Conservation (phyloP, 306 rosid species). For the Prunus armeniaca region DNA sequence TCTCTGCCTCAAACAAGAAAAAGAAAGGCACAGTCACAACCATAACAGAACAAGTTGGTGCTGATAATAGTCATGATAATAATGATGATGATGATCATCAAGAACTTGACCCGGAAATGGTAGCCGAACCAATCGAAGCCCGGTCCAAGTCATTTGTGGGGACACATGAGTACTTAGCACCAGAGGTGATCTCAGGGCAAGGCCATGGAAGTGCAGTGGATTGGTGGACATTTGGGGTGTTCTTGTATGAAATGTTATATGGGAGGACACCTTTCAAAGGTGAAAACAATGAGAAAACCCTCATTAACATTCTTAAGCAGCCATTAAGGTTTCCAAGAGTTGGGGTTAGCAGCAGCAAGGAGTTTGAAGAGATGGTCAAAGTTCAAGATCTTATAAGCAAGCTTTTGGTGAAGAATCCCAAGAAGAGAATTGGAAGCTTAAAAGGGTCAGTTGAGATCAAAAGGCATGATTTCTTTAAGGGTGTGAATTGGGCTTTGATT, state of each 20-base stretch:
- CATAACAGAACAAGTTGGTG: slow-evolving; percentile 51
- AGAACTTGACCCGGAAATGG: slow-evolving; percentile 61
- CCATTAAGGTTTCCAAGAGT: slow-evolving; percentile 69
- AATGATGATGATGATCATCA: background rate
- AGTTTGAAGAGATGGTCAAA: slow-evolving; percentile 74
- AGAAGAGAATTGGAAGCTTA: slow-evolving; percentile 76
- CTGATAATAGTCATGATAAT: background rate
- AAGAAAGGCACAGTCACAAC: slow-evolving; percentile 55
- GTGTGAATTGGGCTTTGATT: slow-evolving; percentile 88
- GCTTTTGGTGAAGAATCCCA: slow-evolving; percentile 88
- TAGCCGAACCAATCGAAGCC: slow-evolving; percentile 86
- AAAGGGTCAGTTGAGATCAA: slow-evolving; percentile 92
- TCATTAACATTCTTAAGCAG: slow-evolving; percentile 68
- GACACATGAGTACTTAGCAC: slow-evolving; percentile 91
- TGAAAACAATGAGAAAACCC: slow-evolving; percentile 86
- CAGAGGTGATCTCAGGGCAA: slow-evolving; percentile 89
- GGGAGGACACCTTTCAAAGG: slow-evolving; percentile 94
- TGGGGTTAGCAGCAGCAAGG: slow-evolving; percentile 56
- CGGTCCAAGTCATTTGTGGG: slow-evolving; percentile 88
- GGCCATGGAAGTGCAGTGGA: slow-evolving; percentile 98
- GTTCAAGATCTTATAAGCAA: slow-evolving; percentile 78
- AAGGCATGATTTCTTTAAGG: slow-evolving; percentile 85
- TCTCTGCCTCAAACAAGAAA: slow-evolving; percentile 52
- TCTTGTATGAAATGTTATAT: slow-evolving; percentile 83
- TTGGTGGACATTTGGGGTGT: slow-evolving; percentile 98